A percentile compares a stretch with the other conserved stretches of the same genome.
Conservation (phyloP, 768 basidiomycete species). For the Ephemerocybe angulata region DNA sequence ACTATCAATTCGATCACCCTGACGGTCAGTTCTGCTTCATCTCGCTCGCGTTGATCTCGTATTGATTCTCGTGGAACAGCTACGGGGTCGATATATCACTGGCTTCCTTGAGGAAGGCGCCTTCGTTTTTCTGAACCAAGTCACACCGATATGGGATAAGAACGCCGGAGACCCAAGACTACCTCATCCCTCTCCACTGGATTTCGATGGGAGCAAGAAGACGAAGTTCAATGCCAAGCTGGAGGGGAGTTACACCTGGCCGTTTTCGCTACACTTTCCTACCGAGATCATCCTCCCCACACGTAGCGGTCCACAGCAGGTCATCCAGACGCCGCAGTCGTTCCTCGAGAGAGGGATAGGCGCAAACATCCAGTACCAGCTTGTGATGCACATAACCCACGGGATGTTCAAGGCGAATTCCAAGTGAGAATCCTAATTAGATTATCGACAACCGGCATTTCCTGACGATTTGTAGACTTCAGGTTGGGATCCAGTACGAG, state of each 20-base stretch:
- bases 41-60: not conserved
- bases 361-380: constrained; percentile 35
- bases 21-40: not conserved
- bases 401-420: constrained; percentile 36
- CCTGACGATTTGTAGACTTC: constrained; percentile 15
- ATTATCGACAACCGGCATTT: not conserved
- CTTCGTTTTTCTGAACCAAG: constrained; percentile 11
- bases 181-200: constrained; percentile 3
- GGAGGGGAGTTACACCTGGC: constrained; percentile 34
- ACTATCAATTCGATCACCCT: constrained; percentile 15
- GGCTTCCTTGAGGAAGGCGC: not conserved
- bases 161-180: constrained; percentile 24
- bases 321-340: constrained; percentile 28
- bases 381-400: constrained; percentile 34
- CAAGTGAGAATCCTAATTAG: constrained; percentile 26
- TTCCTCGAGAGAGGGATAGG: constrained; percentile 31
- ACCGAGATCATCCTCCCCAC: constrained; percentile 21
- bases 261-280: constrained; percentile 39
- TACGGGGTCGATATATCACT: constrained; percentile 13
- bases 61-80: constrained; percentile 7
- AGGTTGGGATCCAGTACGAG: constrained; percentile 18
- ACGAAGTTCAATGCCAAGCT: constrained; percentile 31
- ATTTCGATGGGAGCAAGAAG: constrained; percentile 1
- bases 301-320: constrained; percentile 1
- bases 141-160: constrained; percentile 28